Evolutionary conservation across 2,329 filamentous ascomycete species (phyloP).

Genomic region (Coniosporium tulheliwenetii): DNA sequence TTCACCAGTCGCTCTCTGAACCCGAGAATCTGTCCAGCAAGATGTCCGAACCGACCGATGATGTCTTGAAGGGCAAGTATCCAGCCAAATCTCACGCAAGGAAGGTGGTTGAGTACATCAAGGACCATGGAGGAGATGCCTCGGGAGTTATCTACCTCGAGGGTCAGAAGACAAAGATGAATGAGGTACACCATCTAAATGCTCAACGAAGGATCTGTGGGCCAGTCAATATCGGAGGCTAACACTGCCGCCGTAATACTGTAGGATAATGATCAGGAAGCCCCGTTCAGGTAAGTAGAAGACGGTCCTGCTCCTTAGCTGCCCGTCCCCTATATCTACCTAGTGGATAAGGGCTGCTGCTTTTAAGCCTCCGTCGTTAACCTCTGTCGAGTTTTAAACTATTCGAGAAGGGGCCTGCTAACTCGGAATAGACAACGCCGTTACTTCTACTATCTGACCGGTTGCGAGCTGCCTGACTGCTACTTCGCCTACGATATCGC

Average conservation of each 20-base stretch:
- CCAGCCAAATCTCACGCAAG: conserved; percentile 79
- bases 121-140: conserved; percentile 44
- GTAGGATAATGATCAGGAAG: conserved; percentile 68
- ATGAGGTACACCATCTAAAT: conserved; percentile 37
- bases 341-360: too few relatives aligned
- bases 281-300: conserved; percentile 54
- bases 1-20: too few relatives aligned
- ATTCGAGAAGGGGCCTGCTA: too few relatives aligned
- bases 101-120: conserved; percentile 68
- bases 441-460: conserved; percentile 89
- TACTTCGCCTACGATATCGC: conserved; percentile 68
- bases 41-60: background rate
- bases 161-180: conserved; percentile 61
- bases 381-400: too few relatives aligned
- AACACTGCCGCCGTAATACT: background rate
- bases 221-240: too few relatives aligned
- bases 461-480: conserved; percentile 67
- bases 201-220: background rate
- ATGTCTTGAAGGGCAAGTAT: conserved; percentile 41
- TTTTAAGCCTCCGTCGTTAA: too few relatives aligned
- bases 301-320: too few relatives aligned
- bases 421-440: conserved; percentile 54
- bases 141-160: conserved; percentile 77
- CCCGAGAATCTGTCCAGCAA: background rate
- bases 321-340: too few relatives aligned